These are phyloP conservation scores for Cercophora scortea DNA, from an alignment of 495 filamentous ascomycete genomes.

Conservation along the genomic window DNA sequence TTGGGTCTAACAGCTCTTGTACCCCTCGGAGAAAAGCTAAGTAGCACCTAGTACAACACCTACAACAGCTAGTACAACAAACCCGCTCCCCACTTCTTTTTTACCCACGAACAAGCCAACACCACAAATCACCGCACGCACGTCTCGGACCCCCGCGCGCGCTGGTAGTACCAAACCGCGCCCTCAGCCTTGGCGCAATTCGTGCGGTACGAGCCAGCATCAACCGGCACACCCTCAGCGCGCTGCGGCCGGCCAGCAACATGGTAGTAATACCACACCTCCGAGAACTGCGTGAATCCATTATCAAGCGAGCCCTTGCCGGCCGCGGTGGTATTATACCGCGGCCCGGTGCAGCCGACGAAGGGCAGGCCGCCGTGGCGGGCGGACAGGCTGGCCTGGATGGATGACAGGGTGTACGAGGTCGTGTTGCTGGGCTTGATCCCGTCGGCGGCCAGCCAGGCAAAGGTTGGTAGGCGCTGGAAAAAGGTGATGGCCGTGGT, in stretches of 20 bases:
- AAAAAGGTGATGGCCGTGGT: slow-evolving; percentile 32
- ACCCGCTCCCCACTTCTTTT: neutral
- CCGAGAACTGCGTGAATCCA: slow-evolving; percentile 35
- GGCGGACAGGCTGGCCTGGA: slow-evolving; percentile 28
- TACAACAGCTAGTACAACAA: neutral
- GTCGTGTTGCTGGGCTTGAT: slow-evolving; percentile 30
- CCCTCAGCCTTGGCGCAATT: slow-evolving; percentile 33
- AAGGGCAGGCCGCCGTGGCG: slow-evolving; percentile 37
- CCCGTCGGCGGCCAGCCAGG: slow-evolving; percentile 28
- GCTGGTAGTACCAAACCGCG: slow-evolving; percentile 36
- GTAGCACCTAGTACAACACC: too few species aligned
- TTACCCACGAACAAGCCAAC: too few species aligned
- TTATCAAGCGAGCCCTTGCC: slow-evolving; percentile 35
- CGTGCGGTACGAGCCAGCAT: slow-evolving; percentile 23
- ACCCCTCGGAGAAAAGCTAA: too few species aligned
- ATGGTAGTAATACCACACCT: slow-evolving; percentile 47
- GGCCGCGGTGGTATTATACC: slow-evolving; percentile 39
- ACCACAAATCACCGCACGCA: too few species aligned
- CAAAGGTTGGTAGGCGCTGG: slow-evolving; percentile 34
- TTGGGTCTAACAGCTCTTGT: too few species aligned
- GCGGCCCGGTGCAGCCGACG: slow-evolving; percentile 39
- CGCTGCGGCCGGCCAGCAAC: slow-evolving; percentile 38
- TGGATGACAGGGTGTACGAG: slow-evolving; percentile 28
- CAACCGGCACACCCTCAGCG: slow-evolving; percentile 31
- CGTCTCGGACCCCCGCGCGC: slow-evolving; percentile 19